Evolutionary conservation across 352 stramenopile genomes (phyloP), one percentile per base, ranked within the genome.

Genomic region (Pythium myriotylum): DNA sequence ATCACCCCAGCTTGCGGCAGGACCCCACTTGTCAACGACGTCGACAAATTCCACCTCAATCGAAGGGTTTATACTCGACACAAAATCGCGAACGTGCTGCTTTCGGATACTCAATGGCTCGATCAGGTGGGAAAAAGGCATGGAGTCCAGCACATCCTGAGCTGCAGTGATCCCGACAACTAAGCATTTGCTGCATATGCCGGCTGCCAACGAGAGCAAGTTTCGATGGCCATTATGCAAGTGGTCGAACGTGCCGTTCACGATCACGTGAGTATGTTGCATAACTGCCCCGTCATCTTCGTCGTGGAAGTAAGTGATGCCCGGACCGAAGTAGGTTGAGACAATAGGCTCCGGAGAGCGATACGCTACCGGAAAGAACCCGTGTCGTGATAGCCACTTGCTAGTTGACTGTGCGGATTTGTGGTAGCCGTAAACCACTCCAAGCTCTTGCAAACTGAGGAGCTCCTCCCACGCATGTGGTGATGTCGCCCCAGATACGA

Each of bases 171-270:
- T 81, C 12, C 90, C 90, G 39, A 97, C 56, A 19, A 94, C 52
- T 41, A 96, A 70, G 3, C 26, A 48, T 19, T 64, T 58, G 5
- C 46, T 56, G 41, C 79, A 91, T 45, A 92, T 73, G 55, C 71
- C 77, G 8, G 73, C 74, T 0, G 88, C 89, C 20, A 94, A 54
- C 19, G 80, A 88, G 27, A 97, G 72, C 20, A 97, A 66, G 56
- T 94, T 95, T 68, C 92, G 95, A 72, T 97, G 88, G 19, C 90
- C 90, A 50, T 92, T 92, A 71, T 97, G 90, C 19, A 97, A 72
- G 49, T 93, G 81, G 67, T 97, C 90, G 63, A 97, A 97, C 32
- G 87, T 97, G 41, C 90, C 90, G 40, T 89, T 88, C 8, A 48
- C 50, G n/a, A 57, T 22, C 8, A 56, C 33, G 19, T 46, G 29